Evolutionary conservation across 768 basidiomycete genomes (phyloP).

Genomic region (Gyrodon lividus): DNA sequence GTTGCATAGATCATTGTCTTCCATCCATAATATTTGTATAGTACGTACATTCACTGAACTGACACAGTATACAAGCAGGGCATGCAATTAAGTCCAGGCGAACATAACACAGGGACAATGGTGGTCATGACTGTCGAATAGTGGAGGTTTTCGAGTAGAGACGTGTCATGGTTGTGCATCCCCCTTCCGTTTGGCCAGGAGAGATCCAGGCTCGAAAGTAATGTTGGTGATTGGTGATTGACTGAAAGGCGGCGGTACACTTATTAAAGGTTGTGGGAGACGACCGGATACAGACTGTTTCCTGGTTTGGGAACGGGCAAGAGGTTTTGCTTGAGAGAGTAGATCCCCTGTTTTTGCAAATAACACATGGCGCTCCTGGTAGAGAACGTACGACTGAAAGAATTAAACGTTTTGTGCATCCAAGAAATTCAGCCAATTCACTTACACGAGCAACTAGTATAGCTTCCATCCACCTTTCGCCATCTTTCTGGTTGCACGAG

Average conservation of each 20-base stretch:
- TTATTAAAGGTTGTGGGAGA: slow-evolving; percentile 49
- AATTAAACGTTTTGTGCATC: slow-evolving; percentile 8
- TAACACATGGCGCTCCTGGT: slow-evolving; percentile 70
- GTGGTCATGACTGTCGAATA: neutral
- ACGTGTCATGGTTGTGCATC: slow-evolving; percentile 8
- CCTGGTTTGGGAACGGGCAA: slow-evolving; percentile 38
- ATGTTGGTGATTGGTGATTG: slow-evolving; percentile 33
- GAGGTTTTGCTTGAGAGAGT: slow-evolving; percentile 30
- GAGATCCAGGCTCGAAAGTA: slow-evolving; percentile 74
- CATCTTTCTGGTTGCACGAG: slow-evolving; percentile 71
- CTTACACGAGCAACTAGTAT: slow-evolving; percentile 82
- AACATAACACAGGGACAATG: neutral
- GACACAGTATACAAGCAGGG: slow-evolving; percentile 12
- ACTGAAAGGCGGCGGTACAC: slow-evolving; percentile 42
- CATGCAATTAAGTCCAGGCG: slow-evolving; percentile 8
- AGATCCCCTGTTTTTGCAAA: slow-evolving; percentile 35
- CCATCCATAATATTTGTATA: slow-evolving; percentile 20
- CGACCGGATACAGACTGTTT: slow-evolving; percentile 34
- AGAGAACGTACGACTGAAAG: slow-evolving; percentile 73
- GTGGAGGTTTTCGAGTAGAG: slow-evolving; percentile 4
- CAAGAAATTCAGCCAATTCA: neutral
- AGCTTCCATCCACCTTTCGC: slow-evolving; percentile 74
- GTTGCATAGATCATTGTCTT: slow-evolving; percentile 1
- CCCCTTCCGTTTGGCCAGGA: slow-evolving; percentile 57
- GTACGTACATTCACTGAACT: slow-evolving; percentile 16